A percentile compares a stretch with the other conserved stretches of the same genome.
Evolutionary conservation across 164 flowering plant species (phyloP).

Genomic region (Piper longum): DNA sequence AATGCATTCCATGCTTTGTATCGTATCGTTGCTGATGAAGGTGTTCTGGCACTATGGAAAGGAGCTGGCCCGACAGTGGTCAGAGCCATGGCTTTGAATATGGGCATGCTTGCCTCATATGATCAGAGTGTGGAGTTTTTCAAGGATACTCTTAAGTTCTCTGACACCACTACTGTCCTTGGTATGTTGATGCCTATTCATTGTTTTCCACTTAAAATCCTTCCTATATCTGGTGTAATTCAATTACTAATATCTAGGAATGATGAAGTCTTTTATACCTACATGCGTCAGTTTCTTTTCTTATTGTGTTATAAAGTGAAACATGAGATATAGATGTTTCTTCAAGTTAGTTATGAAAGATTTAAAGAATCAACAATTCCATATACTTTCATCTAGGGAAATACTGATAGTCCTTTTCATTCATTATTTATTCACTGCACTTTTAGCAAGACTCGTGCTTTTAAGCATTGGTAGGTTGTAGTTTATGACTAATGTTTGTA

Average conservation of each 20-base stretch:
- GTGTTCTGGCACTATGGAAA: slow-evolving; percentile 88
- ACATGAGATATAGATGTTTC: background rate
- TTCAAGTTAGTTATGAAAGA: no score
- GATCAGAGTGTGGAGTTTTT: slow-evolving; percentile 82
- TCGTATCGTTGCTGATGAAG: slow-evolving; percentile 76
- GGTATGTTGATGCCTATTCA: slow-evolving; percentile 22
- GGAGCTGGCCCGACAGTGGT: slow-evolving; percentile 97
- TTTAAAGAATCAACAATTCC: no score
- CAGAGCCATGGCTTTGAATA: slow-evolving; percentile 92
- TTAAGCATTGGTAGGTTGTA: no score
- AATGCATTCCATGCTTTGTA: slow-evolving; percentile 87
- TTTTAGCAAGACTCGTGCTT: no score
- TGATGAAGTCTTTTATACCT: background rate
- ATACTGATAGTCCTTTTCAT: no score
- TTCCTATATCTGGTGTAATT: no score
- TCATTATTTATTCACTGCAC: no score
- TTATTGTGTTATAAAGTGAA: background rate
- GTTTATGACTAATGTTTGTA: no score
- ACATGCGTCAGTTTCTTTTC: background rate
- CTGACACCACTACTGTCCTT: slow-evolving; percentile 59
- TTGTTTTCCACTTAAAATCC: no score
- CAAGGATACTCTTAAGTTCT: slow-evolving; percentile 61
- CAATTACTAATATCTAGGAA: background rate
- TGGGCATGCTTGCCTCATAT: slow-evolving; percentile 98
- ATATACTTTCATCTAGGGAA: no score